These are phyloP conservation scores for Jamesozyma spencerorum DNA, from an alignment of 805 yeast species.

Conservation along the genomic window DNA sequence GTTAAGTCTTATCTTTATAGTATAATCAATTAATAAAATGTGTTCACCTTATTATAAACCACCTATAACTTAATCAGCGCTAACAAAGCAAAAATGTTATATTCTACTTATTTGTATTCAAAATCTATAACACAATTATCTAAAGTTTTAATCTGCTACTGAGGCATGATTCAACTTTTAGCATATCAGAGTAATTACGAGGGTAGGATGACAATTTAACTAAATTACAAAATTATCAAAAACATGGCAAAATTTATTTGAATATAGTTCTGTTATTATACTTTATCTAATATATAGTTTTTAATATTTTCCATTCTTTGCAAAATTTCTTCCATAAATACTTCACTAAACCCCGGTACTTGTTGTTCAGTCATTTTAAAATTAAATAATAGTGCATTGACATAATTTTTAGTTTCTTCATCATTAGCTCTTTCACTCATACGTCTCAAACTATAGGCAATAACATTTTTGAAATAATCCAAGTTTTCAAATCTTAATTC, in stretches of 20 bases:
- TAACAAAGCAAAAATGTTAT: no score
- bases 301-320: slow-evolving; percentile 29
- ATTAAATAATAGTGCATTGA: slow-evolving; percentile 34
- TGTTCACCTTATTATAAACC: no score
- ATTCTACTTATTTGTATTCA: no score
- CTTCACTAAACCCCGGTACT: slow-evolving; percentile 59
- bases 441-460: slow-evolving; percentile 37
- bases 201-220: no score
- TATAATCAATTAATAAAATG: no score
- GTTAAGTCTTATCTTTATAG: no score
- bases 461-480: slow-evolving; percentile 35
- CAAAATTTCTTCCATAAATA: slow-evolving; percentile 55
- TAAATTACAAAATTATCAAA: no score
- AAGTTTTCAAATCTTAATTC: slow-evolving; percentile 19
- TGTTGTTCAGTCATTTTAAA: slow-evolving; percentile 39
- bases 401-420: slow-evolving; percentile 39
- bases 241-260: not conserved
- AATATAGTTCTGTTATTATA: not conserved
- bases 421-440: slow-evolving; percentile 45
- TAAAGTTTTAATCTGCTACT: no score
- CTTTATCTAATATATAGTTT: slow-evolving; percentile 10
- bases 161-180: no score
- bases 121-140: no score
- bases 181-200: no score
- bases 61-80: no score